phyloP scores from a whole-genome alignment of 331 rosid species.

The Saraca asoca region DNA sequence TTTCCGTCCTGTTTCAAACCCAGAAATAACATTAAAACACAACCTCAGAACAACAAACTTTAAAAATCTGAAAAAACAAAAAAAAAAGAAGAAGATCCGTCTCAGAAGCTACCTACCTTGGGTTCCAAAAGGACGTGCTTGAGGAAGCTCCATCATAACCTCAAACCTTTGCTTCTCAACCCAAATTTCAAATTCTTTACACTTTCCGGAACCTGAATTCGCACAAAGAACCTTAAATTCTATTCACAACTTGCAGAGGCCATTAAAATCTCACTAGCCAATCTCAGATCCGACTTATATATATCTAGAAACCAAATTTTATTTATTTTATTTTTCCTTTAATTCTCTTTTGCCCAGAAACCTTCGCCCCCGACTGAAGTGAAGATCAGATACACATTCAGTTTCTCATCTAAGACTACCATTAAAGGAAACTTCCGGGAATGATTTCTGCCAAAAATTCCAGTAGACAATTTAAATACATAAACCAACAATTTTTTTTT shows the following conservation, averaged over 20 bases:
- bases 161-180: slow-evolving; percentile 14
- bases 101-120: slow-evolving; percentile 55
- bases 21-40: neutral
- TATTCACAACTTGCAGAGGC: too few species aligned
- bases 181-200: slow-evolving; percentile 33
- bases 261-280: too few species aligned
- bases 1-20: slow-evolving; percentile 62
- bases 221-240: neutral
- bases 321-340: neutral
- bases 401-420: slow-evolving; percentile 4
- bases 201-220: slow-evolving; percentile 24
- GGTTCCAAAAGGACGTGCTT: slow-evolving; percentile 67
- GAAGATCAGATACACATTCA: slow-evolving; percentile 56
- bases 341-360: neutral
- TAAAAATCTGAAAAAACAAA: neutral
- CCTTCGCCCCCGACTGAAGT: slow-evolving; percentile 22
- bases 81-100: neutral
- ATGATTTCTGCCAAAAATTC: slow-evolving; percentile 15
- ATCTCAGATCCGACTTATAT: too few species aligned
- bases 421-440: slow-evolving; percentile 8
- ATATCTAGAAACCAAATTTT: too few species aligned
- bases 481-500: too few species aligned
- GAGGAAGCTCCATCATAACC: slow-evolving; percentile 86
- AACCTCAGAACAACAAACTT: slow-evolving; percentile 24
- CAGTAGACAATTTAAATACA: neutral